Conservation (phyloP, 2,329 filamentous ascomycete species). For the Phialocephala sp. region DNA sequence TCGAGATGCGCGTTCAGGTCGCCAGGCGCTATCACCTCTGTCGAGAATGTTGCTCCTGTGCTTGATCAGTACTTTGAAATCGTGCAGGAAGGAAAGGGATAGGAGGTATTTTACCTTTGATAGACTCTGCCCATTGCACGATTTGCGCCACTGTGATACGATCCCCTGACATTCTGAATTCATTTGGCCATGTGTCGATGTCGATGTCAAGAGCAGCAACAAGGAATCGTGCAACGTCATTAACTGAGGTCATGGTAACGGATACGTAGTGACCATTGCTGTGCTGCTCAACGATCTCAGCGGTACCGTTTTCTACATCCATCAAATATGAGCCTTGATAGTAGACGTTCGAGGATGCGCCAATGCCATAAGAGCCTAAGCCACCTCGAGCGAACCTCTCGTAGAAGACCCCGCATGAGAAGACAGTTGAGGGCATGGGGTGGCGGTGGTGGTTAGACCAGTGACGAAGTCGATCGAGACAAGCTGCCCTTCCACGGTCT, state of each 20-base stretch:
- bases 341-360: slow-evolving; percentile 57
- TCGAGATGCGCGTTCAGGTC: slow-evolving; percentile 31
- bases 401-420: slow-evolving; percentile 78
- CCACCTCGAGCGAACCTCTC: slow-evolving; percentile 75
- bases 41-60: slow-evolving; percentile 26
- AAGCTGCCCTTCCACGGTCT: slow-evolving; percentile 64
- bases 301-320: slow-evolving; percentile 61
- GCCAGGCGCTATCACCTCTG: slow-evolving; percentile 33
- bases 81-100: background rate
- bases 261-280: slow-evolving; percentile 54
- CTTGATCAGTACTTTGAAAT: slow-evolving; percentile 20
- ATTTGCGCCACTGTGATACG: slow-evolving; percentile 65
- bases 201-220: slow-evolving; percentile 71
- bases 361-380: slow-evolving; percentile 64
- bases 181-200: slow-evolving; percentile 65
- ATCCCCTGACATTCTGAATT: slow-evolving; percentile 74
- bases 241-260: slow-evolving; percentile 71
- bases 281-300: slow-evolving; percentile 65
- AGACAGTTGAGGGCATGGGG: slow-evolving; percentile 70
- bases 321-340: slow-evolving; percentile 69
- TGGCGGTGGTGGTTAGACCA: slow-evolving; percentile 53
- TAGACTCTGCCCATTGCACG: slow-evolving; percentile 54
- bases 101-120: slow-evolving; percentile 56
- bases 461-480: slow-evolving; percentile 60
- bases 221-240: slow-evolving; percentile 74